Evolutionary conservation across 257 asterid genomes (phyloP).

Genomic region (Catharanthus roseus): DNA sequence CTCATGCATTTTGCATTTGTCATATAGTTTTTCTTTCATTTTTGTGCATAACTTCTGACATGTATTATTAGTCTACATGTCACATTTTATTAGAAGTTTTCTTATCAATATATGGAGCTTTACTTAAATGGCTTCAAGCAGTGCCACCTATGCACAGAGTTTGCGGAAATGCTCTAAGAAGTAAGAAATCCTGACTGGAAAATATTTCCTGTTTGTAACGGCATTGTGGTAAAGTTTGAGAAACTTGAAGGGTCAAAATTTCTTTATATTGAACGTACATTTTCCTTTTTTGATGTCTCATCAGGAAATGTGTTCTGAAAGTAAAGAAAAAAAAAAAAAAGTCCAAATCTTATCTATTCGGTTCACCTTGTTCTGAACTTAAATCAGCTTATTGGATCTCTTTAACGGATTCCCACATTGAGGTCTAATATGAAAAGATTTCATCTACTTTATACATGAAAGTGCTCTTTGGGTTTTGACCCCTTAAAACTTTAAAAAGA

Average conservation of each 20-base stretch:
- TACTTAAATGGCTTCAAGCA: neutral
- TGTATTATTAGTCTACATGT: neutral
- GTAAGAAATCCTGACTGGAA: neutral
- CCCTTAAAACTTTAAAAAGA: neutral
- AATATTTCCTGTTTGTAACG: neutral
- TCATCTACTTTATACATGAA: too few species aligned
- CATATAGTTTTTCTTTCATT: neutral
- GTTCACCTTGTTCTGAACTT: neutral
- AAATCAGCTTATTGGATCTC: too few species aligned
- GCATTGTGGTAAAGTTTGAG: neutral
- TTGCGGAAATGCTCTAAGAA: neutral
- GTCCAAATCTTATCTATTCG: neutral
- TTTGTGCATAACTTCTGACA: neutral
- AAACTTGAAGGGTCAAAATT: neutral
- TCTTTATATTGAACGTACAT: neutral
- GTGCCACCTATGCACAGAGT: neutral
- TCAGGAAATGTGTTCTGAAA: neutral
- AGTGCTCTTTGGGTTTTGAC: neutral
- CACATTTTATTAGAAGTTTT: neutral
- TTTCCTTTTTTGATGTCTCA: neutral
- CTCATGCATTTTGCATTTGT: neutral
- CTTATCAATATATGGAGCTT: neutral
- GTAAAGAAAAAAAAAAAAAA: neutral
- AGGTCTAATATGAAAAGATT: neutral
- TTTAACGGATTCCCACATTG: neutral